phyloP scores from a whole-genome alignment of 2,329 filamentous ascomycete species.

The Xylaria polymorpha region DNA sequence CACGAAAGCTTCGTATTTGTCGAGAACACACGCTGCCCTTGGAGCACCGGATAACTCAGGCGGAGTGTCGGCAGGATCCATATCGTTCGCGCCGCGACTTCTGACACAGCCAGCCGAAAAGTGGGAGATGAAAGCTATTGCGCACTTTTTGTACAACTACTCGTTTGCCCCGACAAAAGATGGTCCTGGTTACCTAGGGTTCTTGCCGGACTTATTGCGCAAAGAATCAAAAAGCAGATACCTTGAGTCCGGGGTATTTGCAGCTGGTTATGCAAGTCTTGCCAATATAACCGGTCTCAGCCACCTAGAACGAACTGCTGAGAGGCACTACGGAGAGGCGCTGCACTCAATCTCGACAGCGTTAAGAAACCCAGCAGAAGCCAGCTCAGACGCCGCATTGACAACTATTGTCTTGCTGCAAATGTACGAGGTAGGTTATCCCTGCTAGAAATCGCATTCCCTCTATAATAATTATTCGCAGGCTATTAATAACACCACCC shows the following conservation, averaged over 20 bases:
- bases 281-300: slow-evolving; percentile 28
- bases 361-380: slow-evolving; percentile 15
- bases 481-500: slow-evolving; percentile 22
- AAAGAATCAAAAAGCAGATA: background rate
- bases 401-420: slow-evolving; percentile 26
- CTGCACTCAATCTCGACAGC: slow-evolving; percentile 17
- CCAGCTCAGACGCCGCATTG: slow-evolving; percentile 24
- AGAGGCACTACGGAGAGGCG: slow-evolving; percentile 28
- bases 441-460: background rate
- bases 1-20: background rate
- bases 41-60: background rate
- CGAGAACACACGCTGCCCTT: background rate
- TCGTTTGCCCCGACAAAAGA: slow-evolving; percentile 20
- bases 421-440: slow-evolving; percentile 28
- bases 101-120: slow-evolving; percentile 27
- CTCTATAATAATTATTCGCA: slow-evolving; percentile 19
- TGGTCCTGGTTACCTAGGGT: slow-evolving; percentile 24
- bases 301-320: slow-evolving; percentile 13
- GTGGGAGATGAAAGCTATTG: slow-evolving; percentile 27
- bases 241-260: slow-evolving; percentile 29
- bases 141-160: slow-evolving; percentile 31
- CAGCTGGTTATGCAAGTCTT: slow-evolving; percentile 33
- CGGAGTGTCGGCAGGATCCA: background rate
- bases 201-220: slow-evolving; percentile 24
- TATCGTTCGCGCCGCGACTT: slow-evolving; percentile 9